Base-by-base conservation (phyloP, 1,139 yeast genomes). In the Suhomyces taliae region DNA sequence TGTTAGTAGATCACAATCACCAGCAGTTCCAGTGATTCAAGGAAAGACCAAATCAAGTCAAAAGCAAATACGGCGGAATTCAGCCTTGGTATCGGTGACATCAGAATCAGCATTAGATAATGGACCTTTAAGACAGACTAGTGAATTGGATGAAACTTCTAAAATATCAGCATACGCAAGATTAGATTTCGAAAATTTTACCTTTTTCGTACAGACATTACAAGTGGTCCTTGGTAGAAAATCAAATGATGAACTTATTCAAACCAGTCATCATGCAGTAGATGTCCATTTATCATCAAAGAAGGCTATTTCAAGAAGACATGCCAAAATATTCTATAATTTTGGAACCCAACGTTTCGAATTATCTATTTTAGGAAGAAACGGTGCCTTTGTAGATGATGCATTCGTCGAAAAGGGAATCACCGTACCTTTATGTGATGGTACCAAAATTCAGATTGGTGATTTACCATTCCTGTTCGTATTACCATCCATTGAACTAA, bases 311-410 rank as follows among this genome's bases (percentile, higher is more conserved):
- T 90, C 97, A 8, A 74, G 98, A 61, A 75, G 90, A 49, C 99
- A 93, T 65, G 98, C 98, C 6, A 90, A 89, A 65, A 90, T 93
- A 19, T 91, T 90, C 63, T 93, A 91, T 69, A 91, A 93, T 63
- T 93, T 93, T 67, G 97, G 97, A 6, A 89, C 95, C 6, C 97
- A 90, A 62, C 70, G 95, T 55, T 93, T 91, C 61, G 98, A 91
- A 67, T 69, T 93, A 37, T 85, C 95, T 9, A 90, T 93, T 4
- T 74, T 90, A 56, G 99, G 99, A 24, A 78, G 96, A 58, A 93
- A 93, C 62, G 99, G 99, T 33, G 97, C 97, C 0, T 93, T 91
- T 72, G 96, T 93, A 4, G 93, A 91, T 65, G 96, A 90, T 56
- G 74, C 74, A 32, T 93, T 90, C 64, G 85, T 91, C 10, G 97